Base-by-base conservation (phyloP, 2,329 filamentous ascomycete species). In the Catunica adiposa region DNA sequence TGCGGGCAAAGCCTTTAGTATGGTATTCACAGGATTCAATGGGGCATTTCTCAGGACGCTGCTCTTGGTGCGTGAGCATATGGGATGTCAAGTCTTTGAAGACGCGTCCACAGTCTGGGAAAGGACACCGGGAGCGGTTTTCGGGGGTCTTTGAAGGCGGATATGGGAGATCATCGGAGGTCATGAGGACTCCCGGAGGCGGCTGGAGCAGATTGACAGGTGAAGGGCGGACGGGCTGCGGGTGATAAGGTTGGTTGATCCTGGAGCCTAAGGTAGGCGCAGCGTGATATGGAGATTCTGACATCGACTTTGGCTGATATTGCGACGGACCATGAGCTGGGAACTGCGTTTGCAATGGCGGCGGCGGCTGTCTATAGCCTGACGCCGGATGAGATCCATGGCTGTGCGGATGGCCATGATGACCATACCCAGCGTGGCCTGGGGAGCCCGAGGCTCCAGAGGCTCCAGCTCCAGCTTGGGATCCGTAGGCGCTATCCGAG, bases 11-110 rank as follows among this genome's bases (percentile, higher is more conserved):
- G 0, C 90, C 90, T 68, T 96, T 97, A 62, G 78, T 77, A 68
- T 96, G 86, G 66, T 96, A 97, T 64, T 96, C 89, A 72, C 90
- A 97, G 1, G 83, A 89, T 56, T 84, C 76, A 58, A 97, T 96
- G 0, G 90, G 90, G 67, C 92, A 98, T 67, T 97, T 97, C 65
- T 97, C 90, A 0, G 92, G 92, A 29, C 92, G 78, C 69, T 96
- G 89, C 59, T 84, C 84, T 70, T 94, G 87, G 67, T 98, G 92
- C 0, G 92, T 98, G 62, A 97, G 79, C 86, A 95, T 94, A 67
- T 98, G 92, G 3, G 92, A 89, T 63, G 92, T 74, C 14, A 83
- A 68, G 60, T 83, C 79, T 62, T 82, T 79, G 66, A 80, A 79
- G 4, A 77, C 70, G 38, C 76, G 74, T 11, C 76, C 77, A 59